Conservation (phyloP, 768 basidiomycete genomes). For the Mycena crocata region DNA sequence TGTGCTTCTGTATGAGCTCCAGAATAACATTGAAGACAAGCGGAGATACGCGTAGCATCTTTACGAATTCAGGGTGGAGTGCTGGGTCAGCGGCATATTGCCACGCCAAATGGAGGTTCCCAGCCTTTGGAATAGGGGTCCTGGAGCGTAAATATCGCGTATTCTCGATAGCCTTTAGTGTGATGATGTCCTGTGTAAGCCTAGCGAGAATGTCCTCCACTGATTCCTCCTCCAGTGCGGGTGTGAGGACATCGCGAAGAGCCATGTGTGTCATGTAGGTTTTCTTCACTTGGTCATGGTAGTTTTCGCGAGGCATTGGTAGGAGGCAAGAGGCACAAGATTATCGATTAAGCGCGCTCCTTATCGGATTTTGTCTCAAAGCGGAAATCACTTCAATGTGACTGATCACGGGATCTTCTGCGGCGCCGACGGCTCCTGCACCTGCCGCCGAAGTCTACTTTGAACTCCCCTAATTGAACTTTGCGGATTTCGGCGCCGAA, state of each 20-base stretch:
- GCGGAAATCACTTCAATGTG: no score
- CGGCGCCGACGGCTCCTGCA: no score
- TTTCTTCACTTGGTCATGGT: not conserved
- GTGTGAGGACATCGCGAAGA: not conserved
- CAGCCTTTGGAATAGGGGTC: constrained; percentile 26
- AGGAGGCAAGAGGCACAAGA: no score
- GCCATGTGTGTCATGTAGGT: not conserved
- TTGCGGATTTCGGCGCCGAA: no score
- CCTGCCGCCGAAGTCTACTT: no score
- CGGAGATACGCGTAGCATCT: not conserved
- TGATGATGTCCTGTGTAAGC: not conserved
- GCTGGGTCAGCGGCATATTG: constrained; percentile 32
- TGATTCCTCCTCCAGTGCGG: not conserved
- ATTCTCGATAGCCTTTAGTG: constrained; percentile 1
- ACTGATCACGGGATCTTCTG: no score
- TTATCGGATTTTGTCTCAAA: no score
- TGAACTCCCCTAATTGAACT: no score
- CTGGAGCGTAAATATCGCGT: constrained; percentile 21
- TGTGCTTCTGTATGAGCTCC: not conserved
- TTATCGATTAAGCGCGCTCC: no score
- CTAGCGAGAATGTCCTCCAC: not conserved
- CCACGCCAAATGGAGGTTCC: constrained; percentile 39
- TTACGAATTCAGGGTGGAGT: constrained; percentile 21
- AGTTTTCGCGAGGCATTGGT: not conserved
- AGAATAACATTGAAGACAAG: not conserved